A percentile compares a stretch with the other conserved stretches of the same genome.
phyloP scores from a whole-genome alignment of 2,329 filamentous ascomycete genomes.

The Calonectria pseudoreteaudii region DNA sequence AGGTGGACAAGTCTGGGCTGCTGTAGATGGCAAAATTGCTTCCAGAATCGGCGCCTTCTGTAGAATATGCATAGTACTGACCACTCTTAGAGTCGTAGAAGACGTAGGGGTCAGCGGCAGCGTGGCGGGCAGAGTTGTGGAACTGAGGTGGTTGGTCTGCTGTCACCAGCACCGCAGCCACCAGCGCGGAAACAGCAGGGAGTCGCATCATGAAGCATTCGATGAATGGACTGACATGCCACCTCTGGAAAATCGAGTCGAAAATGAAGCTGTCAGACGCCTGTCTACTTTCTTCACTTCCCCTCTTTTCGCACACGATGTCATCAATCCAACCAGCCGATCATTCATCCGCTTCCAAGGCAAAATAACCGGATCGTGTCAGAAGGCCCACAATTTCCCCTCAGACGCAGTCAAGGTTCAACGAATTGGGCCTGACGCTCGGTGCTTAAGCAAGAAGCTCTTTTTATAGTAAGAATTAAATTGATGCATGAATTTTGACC shows the following conservation, averaged over 20 bases:
- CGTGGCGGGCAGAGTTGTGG: constrained; percentile 48
- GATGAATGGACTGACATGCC: not conserved
- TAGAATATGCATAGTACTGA: constrained; percentile 51
- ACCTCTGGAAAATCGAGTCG: not conserved
- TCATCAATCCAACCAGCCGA: not conserved
- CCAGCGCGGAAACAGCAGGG: not conserved
- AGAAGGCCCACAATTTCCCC: constrained; percentile 9
- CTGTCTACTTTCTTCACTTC: not conserved
- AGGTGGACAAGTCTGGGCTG: constrained; percentile 51
- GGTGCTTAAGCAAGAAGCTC: not conserved
- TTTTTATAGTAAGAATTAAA: not conserved
- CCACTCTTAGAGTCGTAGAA: constrained; percentile 45
- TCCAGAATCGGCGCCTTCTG: constrained; percentile 48
- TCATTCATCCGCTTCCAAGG: constrained; percentile 2
- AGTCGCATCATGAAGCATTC: not conserved
- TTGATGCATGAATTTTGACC: not conserved
- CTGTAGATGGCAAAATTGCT: constrained; percentile 50
- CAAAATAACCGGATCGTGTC: constrained; percentile 5
- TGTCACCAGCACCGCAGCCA: not conserved
- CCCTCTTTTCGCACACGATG: not conserved
- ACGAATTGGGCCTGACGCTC: not conserved
- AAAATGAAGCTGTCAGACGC: not conserved
- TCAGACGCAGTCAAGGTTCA: not conserved
- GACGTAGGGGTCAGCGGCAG: constrained; percentile 48
- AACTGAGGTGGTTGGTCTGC: constrained; percentile 41